Evolutionary conservation across 164 flowering plant species (phyloP).

Genomic region (Warburgia ugandensis): DNA sequence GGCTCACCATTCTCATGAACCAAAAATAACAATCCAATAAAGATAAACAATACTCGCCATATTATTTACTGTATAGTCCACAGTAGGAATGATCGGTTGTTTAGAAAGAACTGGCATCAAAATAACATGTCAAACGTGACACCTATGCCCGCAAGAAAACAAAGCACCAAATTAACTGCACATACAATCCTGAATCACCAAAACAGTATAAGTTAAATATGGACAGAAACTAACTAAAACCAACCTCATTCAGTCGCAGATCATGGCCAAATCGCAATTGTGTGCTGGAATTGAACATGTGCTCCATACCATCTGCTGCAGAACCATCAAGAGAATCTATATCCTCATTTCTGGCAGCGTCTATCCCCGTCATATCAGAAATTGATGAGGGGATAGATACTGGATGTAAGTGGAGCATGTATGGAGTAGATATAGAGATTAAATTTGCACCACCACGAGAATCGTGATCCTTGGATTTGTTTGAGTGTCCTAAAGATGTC

Average conservation of each 20-base stretch:
- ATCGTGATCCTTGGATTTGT: conserved; percentile 41
- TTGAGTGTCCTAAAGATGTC: conserved; percentile 34
- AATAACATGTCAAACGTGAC: too few species aligned
- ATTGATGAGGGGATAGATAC: conserved; percentile 68
- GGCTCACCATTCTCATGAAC: too few species aligned
- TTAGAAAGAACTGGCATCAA: too few species aligned
- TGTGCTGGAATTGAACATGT: conserved; percentile 78
- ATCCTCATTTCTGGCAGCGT: conserved; percentile 60
- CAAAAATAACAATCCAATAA: too few species aligned
- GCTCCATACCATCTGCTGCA: conserved; percentile 92
- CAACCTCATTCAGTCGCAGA: conserved; percentile 92
- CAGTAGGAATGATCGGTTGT: too few species aligned
- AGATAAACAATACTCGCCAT: too few species aligned
- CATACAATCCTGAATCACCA: too few species aligned
- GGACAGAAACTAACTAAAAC: neutral
- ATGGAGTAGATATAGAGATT: conserved; percentile 75
- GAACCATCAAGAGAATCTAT: conserved; percentile 69
- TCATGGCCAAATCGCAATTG: conserved; percentile 91
- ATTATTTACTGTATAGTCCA: too few species aligned
- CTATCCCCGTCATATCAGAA: conserved; percentile 55
- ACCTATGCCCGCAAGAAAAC: too few species aligned
- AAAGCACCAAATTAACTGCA: too few species aligned
- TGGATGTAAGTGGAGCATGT: conserved; percentile 85
- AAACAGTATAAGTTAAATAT: neutral
- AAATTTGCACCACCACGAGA: conserved; percentile 35